These are phyloP conservation scores for Wickerhamomyces hampshirensis DNA, from an alignment of 805 yeast genomes.

Conservation along the genomic window DNA sequence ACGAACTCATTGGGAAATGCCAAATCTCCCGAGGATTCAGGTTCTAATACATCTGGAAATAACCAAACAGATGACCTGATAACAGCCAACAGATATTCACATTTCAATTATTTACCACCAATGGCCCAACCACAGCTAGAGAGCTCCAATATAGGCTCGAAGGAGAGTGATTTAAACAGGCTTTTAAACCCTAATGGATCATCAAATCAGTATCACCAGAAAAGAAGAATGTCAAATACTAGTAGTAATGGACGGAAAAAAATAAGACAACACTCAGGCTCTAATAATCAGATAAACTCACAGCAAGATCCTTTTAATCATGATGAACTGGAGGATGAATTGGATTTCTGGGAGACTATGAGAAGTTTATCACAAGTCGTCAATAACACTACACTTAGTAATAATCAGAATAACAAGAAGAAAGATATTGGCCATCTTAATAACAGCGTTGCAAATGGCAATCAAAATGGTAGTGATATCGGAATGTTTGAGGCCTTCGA, in stretches of 20 bases:
- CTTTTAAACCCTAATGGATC: conserved; percentile 34
- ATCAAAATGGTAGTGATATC: too few species aligned
- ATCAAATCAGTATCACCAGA: conserved; percentile 1
- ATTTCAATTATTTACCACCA: conserved; percentile 72
- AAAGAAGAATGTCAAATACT: conserved; percentile 18
- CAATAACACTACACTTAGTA: conserved; percentile 11
- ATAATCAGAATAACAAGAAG: conserved; percentile 6
- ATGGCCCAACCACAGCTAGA: conserved; percentile 67
- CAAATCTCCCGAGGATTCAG: conserved; percentile 22
- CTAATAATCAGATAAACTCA: conserved; percentile 6
- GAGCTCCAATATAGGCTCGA: conserved; percentile 39
- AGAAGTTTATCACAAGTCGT: conserved; percentile 45
- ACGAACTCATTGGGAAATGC: conserved; percentile 30
- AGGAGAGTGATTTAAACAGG: conserved; percentile 41
- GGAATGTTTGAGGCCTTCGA: background rate
- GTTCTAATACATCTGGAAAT: conserved; percentile 18
- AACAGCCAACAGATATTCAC: conserved; percentile 55
- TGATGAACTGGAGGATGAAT: conserved; percentile 55
- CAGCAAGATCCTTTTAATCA: conserved; percentile 15
- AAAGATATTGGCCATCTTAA: too few species aligned
- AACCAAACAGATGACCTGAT: conserved; percentile 23
- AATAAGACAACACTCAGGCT: conserved; percentile 1
- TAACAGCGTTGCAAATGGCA: too few species aligned
- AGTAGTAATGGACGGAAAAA: conserved; percentile 16
- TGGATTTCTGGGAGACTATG: conserved; percentile 71